phyloP scores from a whole-genome alignment of 495 filamentous ascomycete species.

The Barbatosphaeria neglecta region DNA sequence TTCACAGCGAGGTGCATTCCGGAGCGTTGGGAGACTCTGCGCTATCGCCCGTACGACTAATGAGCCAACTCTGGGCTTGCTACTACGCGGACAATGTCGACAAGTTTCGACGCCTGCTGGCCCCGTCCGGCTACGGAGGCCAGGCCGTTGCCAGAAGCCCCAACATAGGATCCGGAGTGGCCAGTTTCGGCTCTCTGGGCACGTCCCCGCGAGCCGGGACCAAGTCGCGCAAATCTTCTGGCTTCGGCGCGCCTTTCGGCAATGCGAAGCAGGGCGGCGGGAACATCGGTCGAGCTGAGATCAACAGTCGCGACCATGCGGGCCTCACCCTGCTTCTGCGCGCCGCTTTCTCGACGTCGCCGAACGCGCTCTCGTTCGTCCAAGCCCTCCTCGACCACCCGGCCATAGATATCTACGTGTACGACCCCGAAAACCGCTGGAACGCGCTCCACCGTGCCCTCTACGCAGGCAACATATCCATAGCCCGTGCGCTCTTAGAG shows the following conservation, averaged over 20 bases:
- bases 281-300: conserved; percentile 54
- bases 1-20: conserved; percentile 72
- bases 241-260: conserved; percentile 15
- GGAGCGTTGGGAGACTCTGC: conserved; percentile 41
- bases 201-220: conserved; percentile 32
- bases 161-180: conserved; percentile 13
- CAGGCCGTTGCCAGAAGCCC: conserved; percentile 33
- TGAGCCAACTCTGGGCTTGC: conserved; percentile 94
- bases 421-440: conserved; percentile 91
- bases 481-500: conserved; percentile 67
- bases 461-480: conserved; percentile 83
- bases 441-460: conserved; percentile 86
- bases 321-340: conserved; percentile 80
- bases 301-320: conserved; percentile 68
- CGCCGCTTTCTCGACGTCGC: conserved; percentile 61
- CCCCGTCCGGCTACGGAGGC: conserved; percentile 45
- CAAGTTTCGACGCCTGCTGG: conserved; percentile 72
- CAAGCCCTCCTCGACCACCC: conserved; percentile 68
- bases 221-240: conserved; percentile 34
- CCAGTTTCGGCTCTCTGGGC: conserved; percentile 23
- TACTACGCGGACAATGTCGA: conserved; percentile 96
- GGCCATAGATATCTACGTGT: conserved; percentile 69
- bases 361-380: conserved; percentile 59
- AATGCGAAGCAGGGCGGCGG: conserved; percentile 14
- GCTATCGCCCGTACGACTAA: conserved; percentile 45